Evolutionary conservation across 768 basidiomycete species (phyloP).

Genomic region (Tulasnella sp.): DNA sequence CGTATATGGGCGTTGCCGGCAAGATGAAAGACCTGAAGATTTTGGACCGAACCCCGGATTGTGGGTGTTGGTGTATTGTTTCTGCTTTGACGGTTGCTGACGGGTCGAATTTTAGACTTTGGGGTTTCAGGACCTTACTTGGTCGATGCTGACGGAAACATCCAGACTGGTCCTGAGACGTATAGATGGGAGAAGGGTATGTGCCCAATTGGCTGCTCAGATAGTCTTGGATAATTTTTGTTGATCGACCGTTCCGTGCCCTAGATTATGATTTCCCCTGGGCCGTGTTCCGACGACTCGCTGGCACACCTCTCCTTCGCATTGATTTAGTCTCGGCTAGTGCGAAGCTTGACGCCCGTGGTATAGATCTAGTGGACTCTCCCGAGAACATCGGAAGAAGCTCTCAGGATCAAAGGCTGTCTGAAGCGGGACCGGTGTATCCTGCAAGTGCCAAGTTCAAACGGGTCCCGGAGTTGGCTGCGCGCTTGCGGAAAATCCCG

Average conservation of each 20-base stretch:
- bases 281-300: slow-evolving; percentile 16
- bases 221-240: background rate
- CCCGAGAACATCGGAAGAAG: background rate
- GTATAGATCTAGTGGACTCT: background rate
- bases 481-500: background rate
- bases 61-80: background rate
- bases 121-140: background rate
- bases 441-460: background rate
- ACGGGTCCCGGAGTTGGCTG: background rate
- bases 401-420: background rate
- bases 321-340: slow-evolving; percentile 24
- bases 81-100: background rate
- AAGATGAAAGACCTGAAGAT: slow-evolving; percentile 49
- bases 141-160: background rate
- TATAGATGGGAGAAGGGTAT: background rate
- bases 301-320: slow-evolving; percentile 18
- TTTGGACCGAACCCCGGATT: slow-evolving; percentile 45
- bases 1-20: slow-evolving; percentile 48
- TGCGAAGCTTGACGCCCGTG: background rate
- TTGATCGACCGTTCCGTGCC: background rate
- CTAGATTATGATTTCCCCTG: background rate
- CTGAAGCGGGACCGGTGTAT: too few relatives aligned
- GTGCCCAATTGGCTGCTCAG: background rate
- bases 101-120: background rate
- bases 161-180: background rate